Base-by-base conservation (phyloP, 495 filamentous ascomycete genomes). In the Aspergillus wentii region DNA sequence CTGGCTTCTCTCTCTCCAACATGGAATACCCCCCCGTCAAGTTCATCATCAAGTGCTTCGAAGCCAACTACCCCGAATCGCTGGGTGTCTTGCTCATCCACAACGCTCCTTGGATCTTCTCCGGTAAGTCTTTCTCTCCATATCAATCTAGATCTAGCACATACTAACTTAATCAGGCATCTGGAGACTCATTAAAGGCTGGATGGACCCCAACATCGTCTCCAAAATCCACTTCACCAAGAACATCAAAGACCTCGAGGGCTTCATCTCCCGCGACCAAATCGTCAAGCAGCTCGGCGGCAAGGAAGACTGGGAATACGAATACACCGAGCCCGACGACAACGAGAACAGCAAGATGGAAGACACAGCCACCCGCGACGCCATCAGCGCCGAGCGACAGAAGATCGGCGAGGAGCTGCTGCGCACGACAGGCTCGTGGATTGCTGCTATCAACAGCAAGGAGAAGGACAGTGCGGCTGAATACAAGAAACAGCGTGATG, bases 21-120 rank as follows among this genome's bases (percentile, higher is more conserved):
- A 94, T 95, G 91, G 91, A 97, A 58, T 96, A 95, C 56, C 78
- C 86, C 0, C 90, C 92, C 0, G 86, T 97, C 13, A 96, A 90
- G 54, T 96, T 95, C 68, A 88, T 97, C 72, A 90, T 96, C 62
- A 90, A 91, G 62, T 92, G 86, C 57, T 95, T 98, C 55, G 89
- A 96, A 66, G 89, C 88, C 27, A 95, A 95, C 62, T 98, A 96
- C 57, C 91, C 92, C 4, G 92, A 96, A 60, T 85, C 71, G 23
- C 72, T 98, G 0, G 91, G 90, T 25, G 69, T 80, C 2, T 82
- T 95, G 26, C 73, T 96, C 7, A 84, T 98, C 20, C 88, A 98
- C 64, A 95, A 95, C 57, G 79, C 91, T 1, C 92, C 92, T 0
- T 98, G 89, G 91, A 66, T 96, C 13, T 98, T 98, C 64, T 85